Base-by-base conservation (phyloP, 2,329 filamentous ascomycete species). In the Pestalotiopsis sp. region DNA sequence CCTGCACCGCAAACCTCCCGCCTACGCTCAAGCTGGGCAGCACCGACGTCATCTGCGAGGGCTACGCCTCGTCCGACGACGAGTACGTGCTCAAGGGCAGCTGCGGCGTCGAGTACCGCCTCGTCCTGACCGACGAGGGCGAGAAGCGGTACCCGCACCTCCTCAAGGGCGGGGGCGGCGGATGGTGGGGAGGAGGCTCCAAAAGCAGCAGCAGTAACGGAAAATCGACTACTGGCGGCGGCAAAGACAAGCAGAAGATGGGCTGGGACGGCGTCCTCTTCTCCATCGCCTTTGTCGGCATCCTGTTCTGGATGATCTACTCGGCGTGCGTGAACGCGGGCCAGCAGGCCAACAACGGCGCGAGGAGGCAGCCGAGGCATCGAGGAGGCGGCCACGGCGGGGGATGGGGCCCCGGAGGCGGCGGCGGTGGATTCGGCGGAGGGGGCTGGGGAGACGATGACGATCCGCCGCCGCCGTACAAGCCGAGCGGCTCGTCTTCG, bases 41-140 rank as follows among this genome's bases (percentile, higher is more conserved):
- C 70, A 98, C 95, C 12, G 95, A 98, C 71, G 95, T 98, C 67
- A 85, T 94, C 12, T 99, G 96, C 80, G 95, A 99, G 77, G 95
- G 96, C 12, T 98, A 97, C 81, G 84, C 88, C 68, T 85, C 83
- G 14, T 81, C 91, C 0, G 89, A 95, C 61, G 96, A 98, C 78
- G 89, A 90, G 0, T 97, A 94, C 79, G 88, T 98, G n/a, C 82
- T 98, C 66, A 94, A 93, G 76, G 96, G 96, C 25, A 96, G 93
- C 79, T 98, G 95, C 80, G 96, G 92, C 14, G 95, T 97, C 27
- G 93, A 97, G 81, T 98, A 98, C 80, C 86, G 91, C 14, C 81
- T 98, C 6, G 80, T 92, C 0, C 83, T 98, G 66, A 98, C 95
- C 1, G 89, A 91, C 12, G 84, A 86, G 70, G 96, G 96, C 3